A percentile compares a stretch with the other conserved stretches of the same genome.
phyloP scores from a whole-genome alignment of 768 basidiomycete species.

The Boletus coccyginus region DNA sequence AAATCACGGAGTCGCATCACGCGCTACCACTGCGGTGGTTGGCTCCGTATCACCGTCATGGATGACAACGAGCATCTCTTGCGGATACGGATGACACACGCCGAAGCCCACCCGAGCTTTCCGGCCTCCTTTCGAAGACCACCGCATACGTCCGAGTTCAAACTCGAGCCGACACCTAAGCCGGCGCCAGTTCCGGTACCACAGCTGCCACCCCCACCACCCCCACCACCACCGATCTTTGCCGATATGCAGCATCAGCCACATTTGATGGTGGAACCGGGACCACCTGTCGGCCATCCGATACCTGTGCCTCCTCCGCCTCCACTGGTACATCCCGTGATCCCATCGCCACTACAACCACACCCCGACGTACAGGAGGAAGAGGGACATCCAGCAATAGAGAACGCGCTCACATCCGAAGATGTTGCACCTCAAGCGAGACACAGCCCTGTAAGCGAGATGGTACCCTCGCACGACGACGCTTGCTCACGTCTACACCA shows the following conservation, averaged over 20 bases:
- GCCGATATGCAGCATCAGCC: slow-evolving; percentile 21
- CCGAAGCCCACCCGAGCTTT: slow-evolving; percentile 33
- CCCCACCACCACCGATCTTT: slow-evolving; percentile 22
- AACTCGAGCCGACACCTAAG: slow-evolving; percentile 29
- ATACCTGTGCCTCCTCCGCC: slow-evolving; percentile 8
- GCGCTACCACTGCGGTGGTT: slow-evolving; percentile 34
- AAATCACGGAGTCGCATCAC: slow-evolving; percentile 35
- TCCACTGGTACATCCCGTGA: slow-evolving; percentile 5
- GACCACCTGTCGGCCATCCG: slow-evolving; percentile 10
- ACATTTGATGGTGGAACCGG: slow-evolving; percentile 21
- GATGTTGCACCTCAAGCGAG: slow-evolving; percentile 15
- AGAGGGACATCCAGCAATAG: slow-evolving; percentile 14
- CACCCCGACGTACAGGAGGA: slow-evolving; percentile 14
- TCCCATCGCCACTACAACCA: slow-evolving; percentile 10
- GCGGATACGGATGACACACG: slow-evolving; percentile 36
- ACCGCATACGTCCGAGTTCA: slow-evolving; percentile 33
- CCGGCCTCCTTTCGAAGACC: slow-evolving; percentile 33
- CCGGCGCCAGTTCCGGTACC: slow-evolving; percentile 16
- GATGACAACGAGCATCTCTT: slow-evolving; percentile 34
- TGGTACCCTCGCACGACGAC: neutral
- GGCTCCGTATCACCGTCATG: slow-evolving; percentile 37
- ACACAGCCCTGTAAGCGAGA: slow-evolving; percentile 15
- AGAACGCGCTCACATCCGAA: slow-evolving; percentile 17
- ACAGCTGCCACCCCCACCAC: slow-evolving; percentile 3
- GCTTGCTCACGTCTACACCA: neutral